Evolutionary conservation across 2,329 filamentous ascomycete species (phyloP).

Genomic region (Blumeriella jaapii): DNA sequence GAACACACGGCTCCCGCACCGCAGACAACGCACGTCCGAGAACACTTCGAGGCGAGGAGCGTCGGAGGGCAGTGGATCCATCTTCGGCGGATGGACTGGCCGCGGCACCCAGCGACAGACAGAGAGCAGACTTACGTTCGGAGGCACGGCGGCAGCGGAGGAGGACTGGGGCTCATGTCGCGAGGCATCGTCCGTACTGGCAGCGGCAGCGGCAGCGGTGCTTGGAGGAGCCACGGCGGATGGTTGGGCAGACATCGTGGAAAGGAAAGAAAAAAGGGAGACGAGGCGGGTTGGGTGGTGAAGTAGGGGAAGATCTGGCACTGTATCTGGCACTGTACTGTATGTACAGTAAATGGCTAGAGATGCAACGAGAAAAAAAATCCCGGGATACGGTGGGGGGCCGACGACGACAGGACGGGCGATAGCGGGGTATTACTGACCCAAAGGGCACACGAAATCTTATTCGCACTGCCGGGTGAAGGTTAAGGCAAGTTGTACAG

Average conservation of each 20-base stretch:
- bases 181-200: slow-evolving; percentile 23
- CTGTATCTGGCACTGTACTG: too few species aligned
- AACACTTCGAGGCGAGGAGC: background rate
- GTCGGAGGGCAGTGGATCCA: background rate
- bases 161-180: slow-evolving; percentile 25
- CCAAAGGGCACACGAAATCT: too few species aligned
- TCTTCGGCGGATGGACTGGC: background rate
- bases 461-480: too few species aligned
- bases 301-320: slow-evolving; percentile 9
- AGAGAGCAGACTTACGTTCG: slow-evolving; percentile 9
- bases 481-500: too few species aligned
- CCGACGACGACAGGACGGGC: too few species aligned
- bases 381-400: too few species aligned
- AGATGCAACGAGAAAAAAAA: too few species aligned
- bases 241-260: slow-evolving; percentile 24
- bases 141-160: slow-evolving; percentile 25
- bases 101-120: background rate
- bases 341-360: too few species aligned
- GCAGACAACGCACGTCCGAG: background rate
- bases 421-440: too few species aligned
- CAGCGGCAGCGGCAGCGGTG: slow-evolving; percentile 4
- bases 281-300: slow-evolving; percentile 9
- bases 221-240: slow-evolving; percentile 10
- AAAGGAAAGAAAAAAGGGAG: slow-evolving; percentile 19
- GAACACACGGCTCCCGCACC: background rate